Evolutionary conservation across 2,329 filamentous ascomycete species (phyloP), one percentile per base, ranked within the genome.

Genomic region (Aspergillus sp.): DNA sequence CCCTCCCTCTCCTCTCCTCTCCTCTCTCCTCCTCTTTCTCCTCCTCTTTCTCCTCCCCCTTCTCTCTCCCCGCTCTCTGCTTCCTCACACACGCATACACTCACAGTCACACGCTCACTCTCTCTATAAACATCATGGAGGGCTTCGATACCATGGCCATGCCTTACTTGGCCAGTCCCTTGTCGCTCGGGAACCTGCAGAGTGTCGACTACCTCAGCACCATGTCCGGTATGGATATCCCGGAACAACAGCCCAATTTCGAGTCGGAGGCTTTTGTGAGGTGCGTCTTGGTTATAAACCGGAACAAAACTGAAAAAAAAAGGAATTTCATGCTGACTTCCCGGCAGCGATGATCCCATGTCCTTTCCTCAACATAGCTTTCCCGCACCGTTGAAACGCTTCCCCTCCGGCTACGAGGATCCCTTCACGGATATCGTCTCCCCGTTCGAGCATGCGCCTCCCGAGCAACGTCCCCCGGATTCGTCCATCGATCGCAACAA

Each of bases 401-500:
- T 75, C 55, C 67, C 75, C 26, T 66, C 65, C 7, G 61, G 60
- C n/a, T 68, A 68, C 46, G 71, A 74, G 26, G 74, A 76, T 33
- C 69, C 77, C 0, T 79, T 81, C 54, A 67, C 68, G 10, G 80
- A 80, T 26, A 68, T 71, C 52, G 63, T 71, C 41, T 52, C 69
- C 26, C 65, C 67, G 7, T 73, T 72, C 47, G 70, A 74, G 39
- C 61, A 64, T 34, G 53, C 58, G 19, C 63, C 66, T 9, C 66
- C 67, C 44, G 73, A 79, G 43, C 71, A 72, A 52, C 67, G 72
- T 36, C 74, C 73, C 39, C 73, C 78, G 50, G 75, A 75, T 51
- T 73, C 78, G 29, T 80, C 76, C 34, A 80, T 82, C 59, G 79
- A 83, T 49, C 78, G 78, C 56, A 80, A 82, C 62, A 78, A 83